These are phyloP conservation scores for Lachancea fermentati DNA, from an alignment of 805 yeast species.

Conservation along the genomic window DNA sequence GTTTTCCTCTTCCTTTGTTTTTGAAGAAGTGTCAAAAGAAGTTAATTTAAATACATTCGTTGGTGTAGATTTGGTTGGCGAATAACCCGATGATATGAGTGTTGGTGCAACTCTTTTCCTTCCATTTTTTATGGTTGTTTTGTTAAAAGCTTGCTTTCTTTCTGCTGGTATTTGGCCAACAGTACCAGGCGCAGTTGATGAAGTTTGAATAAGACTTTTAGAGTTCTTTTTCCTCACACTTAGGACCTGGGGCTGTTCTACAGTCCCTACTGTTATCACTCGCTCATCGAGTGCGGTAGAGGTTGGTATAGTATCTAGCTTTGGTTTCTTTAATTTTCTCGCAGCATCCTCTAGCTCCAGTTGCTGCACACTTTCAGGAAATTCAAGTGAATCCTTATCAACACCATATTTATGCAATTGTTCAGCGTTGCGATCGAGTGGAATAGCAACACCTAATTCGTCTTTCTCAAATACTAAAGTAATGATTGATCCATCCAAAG, in stretches of 20 bases:
- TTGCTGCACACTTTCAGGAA: constrained; percentile 84
- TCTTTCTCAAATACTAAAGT: constrained; percentile 54
- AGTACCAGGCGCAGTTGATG: not conserved
- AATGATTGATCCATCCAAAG: constrained; percentile 80
- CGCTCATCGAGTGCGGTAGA: constrained; percentile 2
- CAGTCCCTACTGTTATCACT: constrained; percentile 8
- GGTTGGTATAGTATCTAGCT: constrained; percentile 2
- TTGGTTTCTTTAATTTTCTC: constrained; percentile 29
- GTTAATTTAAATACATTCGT: not conserved
- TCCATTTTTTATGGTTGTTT: constrained; percentile 65
- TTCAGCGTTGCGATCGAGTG: constrained; percentile 59
- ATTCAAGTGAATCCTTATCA: constrained; percentile 73
- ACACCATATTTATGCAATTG: constrained; percentile 83
- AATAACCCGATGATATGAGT: constrained; percentile 44
- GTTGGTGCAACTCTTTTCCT: constrained; percentile 71
- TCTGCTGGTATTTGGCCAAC: constrained; percentile 18
- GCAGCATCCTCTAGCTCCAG: constrained; percentile 65
- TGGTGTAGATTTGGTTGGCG: constrained; percentile 13
- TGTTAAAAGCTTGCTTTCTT: constrained; percentile 35
- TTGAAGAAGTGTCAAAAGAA: not conserved
- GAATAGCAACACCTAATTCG: constrained; percentile 59
- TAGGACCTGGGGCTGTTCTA: constrained; percentile 9
- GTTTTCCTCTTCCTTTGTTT: not conserved
- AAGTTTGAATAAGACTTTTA: not conserved
- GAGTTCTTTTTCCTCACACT: constrained; percentile 3